Evolutionary conservation across 257 asterid genomes (phyloP), one percentile per base, ranked within the genome.

Genomic region (Nicotiana attenuata): DNA sequence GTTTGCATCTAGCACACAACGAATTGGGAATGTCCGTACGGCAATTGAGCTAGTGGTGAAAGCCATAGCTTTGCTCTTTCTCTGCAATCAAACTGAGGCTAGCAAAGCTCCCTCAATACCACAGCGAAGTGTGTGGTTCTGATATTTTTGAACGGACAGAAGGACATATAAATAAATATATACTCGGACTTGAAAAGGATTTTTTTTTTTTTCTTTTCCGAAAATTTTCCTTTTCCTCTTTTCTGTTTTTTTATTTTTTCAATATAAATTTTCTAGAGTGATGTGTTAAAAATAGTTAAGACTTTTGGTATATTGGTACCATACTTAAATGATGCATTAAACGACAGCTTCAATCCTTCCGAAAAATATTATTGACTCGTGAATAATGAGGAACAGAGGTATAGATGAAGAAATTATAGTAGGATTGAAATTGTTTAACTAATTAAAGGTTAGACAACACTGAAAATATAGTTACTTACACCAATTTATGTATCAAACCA

Each of bases 41-140:
- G 80, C 63, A 81, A 88, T 65, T 11, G 97, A 91, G 83, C 64
- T 84, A 81, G 89, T 80, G 9, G 22, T 50, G 89, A 91, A 86
- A 66, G 96, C 93, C 97, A 94, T 92, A 80, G 85, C 13, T 45
- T 68, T 75, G 38, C 56, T 78, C 78, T 41, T 41, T 69, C 59
- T 75, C 22, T 61, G 67, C 75, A 63, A 29, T 41, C 57, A 77
- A 66, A 35, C 47, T 76, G 84, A 85, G 81, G 81, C 84, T 41
- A 81, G 56, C 78, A 59, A 35, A 56, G 28, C 64, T 20, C 13
- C 22, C 7, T 11, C 22, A 19, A 80, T 35, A 47, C 29, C 76
- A 63, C 63, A 63, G 55, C 28, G 22, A 77, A 77, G 52, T 10
- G 52, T 77, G 67, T 77, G 67, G 68, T 31, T 31, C 67, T n/a